These are phyloP conservation scores for Salpingoeca rosetta DNA, from an alignment of 78 protist genomes.

Conservation along the genomic window DNA sequence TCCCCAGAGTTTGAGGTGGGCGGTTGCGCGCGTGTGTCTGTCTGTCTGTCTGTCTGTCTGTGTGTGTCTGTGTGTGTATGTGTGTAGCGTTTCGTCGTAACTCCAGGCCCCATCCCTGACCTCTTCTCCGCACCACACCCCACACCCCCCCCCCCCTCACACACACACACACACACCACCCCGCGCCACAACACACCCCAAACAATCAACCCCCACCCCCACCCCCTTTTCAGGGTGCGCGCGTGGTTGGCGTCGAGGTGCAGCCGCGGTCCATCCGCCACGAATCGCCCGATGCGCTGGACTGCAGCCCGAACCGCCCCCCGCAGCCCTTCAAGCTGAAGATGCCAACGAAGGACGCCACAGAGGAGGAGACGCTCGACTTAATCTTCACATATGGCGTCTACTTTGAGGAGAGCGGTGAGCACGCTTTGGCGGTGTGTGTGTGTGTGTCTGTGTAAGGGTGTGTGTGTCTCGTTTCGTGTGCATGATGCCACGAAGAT, in stretches of 20 bases:
- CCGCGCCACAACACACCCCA: too few species aligned
- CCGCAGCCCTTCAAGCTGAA: not conserved
- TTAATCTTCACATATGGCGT: not conserved
- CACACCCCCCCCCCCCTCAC: too few species aligned
- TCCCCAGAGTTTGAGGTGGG: not conserved
- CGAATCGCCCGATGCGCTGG: not conserved
- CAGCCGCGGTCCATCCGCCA: conserved; percentile 33
- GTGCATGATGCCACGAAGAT: too few species aligned
- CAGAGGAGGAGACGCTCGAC: not conserved
- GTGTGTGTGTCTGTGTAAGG: too few species aligned
- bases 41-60: not conserved
- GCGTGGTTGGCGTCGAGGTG: conserved; percentile 62
- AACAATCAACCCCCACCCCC: too few species aligned
- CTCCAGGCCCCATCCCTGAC: too few species aligned
- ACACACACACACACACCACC: too few species aligned
- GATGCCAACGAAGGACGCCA: not conserved
- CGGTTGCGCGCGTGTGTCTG: not conserved
- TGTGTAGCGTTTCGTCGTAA: too few species aligned
- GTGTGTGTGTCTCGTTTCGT: too few species aligned
- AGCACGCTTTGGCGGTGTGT: too few species aligned
- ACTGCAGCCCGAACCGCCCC: not conserved
- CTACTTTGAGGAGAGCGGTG: not conserved
- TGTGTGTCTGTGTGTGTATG: too few species aligned
- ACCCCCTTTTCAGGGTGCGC: conserved; percentile 5
- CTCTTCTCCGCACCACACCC: too few species aligned